Evolutionary conservation across 805 yeast genomes (phyloP).

Genomic region (Saccharomyces paradoxus): DNA sequence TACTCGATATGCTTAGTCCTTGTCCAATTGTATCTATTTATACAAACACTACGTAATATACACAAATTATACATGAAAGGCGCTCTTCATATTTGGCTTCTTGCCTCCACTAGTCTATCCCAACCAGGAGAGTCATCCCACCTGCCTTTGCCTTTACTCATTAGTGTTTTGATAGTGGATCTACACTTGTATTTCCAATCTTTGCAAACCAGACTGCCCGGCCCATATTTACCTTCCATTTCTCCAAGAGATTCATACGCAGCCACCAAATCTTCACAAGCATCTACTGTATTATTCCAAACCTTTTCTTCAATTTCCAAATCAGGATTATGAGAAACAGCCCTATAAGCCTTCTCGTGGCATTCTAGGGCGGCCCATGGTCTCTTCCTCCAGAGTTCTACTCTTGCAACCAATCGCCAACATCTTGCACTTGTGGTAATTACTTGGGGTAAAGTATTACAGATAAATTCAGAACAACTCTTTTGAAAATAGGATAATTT

Average conservation of each 20-base stretch:
- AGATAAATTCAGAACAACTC: conserved; percentile 63
- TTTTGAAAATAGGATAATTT: conserved; percentile 55
- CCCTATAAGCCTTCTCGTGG: conserved; percentile 79
- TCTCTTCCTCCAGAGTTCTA: conserved; percentile 74
- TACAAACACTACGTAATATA: neutral
- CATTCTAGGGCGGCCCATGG: conserved; percentile 87
- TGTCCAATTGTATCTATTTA: neutral
- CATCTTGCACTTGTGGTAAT: conserved; percentile 52
- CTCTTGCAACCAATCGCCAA: conserved; percentile 80
- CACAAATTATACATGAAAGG: neutral
- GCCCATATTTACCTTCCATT: conserved; percentile 66
- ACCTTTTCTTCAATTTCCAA: conserved; percentile 49
- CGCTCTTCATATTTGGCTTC: conserved; percentile 15
- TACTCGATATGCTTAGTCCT: neutral
- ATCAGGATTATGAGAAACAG: conserved; percentile 56
- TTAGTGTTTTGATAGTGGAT: conserved; percentile 59
- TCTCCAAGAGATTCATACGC: conserved; percentile 88
- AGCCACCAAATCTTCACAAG: conserved; percentile 69
- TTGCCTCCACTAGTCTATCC: conserved; percentile 46
- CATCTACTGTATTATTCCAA: conserved; percentile 75
- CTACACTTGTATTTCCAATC: conserved; percentile 87
- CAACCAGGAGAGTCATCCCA: conserved; percentile 83
- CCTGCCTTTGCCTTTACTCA: conserved; percentile 66
- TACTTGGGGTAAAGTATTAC: conserved; percentile 57
- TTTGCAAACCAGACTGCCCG: conserved; percentile 77